Base-by-base conservation (phyloP, 345 rosid species). In the Boechera stricta region DNA sequence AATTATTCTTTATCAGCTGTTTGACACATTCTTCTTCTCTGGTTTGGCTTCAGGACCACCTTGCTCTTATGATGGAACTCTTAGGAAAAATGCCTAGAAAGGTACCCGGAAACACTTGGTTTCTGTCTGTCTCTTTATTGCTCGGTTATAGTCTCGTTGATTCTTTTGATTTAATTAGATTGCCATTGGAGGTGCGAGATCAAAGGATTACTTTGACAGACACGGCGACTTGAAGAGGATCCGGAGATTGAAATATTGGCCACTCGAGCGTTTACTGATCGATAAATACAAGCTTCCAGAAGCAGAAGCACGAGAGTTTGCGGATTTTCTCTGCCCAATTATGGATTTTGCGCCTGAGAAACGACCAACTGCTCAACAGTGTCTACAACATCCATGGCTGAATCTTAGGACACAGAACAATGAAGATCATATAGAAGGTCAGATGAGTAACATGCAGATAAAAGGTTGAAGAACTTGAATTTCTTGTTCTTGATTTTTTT, bases 151-250 rank as follows among this genome's bases (percentile, higher is more conserved):
- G 11, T 64, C 53, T 64, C 15, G 10, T 66, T 57, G 53, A 78
- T 56, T 28, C 58, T 56, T 57, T 0, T 66, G 36, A 2, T 64
- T 66, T 39, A 62, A 72, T 76, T 89, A 94, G 99, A 85, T 90
- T 67, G 99, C 99, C 32, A 78, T 84, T 8, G 96, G 98, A 74
- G 99, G 97, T 82, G 89, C 84, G 36, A 83, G 74, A 60, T 95
- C 99, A 38, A 95, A 88, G 81, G 98, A 95, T 71, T 89, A 76
- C 76, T 95, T 95, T 71, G 98, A 95, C 72, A 89, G 97, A 83
- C 91, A 95, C 38, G 99, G 99, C 2, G 98, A 95, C 79, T 85
- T 92, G n/a, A 95, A 92, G 84, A 87, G 98, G 84, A 94, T 94
- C 55, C 81, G 98, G 49, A 90, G 98, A 73, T 83, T 94, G 48